phyloP scores from a whole-genome alignment of 192 early-diverging fungal species.

The Coemansia reversa region DNA sequence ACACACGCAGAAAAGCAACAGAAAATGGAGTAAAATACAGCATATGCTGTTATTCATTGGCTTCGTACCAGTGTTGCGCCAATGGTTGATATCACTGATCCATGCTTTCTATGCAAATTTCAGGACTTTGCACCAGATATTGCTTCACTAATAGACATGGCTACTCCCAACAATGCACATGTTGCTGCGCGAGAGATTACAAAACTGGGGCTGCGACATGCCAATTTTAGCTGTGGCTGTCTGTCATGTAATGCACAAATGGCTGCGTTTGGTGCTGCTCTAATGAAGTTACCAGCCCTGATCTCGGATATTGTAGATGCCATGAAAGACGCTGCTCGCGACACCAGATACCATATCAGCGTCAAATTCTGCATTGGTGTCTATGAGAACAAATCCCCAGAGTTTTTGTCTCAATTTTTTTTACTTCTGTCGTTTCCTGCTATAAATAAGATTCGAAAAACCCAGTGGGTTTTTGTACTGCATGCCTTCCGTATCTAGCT shows the following conservation, averaged over 20 bases:
- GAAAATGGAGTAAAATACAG: constrained; percentile 7
- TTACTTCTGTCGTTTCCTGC: constrained; percentile 10
- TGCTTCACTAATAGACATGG: constrained; percentile 43
- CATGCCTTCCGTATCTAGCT: constrained; percentile 72
- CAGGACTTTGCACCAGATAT: constrained; percentile 31
- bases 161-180: constrained; percentile 26
- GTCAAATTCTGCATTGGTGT: constrained; percentile 77
- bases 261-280: constrained; percentile 64
- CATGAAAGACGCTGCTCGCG: constrained; percentile 51
- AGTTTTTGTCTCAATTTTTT: constrained; percentile 54
- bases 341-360: constrained; percentile 53
- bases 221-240: constrained; percentile 74
- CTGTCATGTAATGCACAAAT: constrained; percentile 68
- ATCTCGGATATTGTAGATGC: constrained; percentile 61
- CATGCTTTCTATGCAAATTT: constrained; percentile 56
- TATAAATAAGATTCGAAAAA: neutral
- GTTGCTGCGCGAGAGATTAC: constrained; percentile 44
- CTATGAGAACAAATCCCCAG: constrained; percentile 63
- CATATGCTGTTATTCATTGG: constrained; percentile 4
- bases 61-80: constrained; percentile 66
- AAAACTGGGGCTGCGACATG: constrained; percentile 58
- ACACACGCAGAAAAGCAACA: neutral
- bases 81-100: constrained; percentile 74
- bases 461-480: constrained; percentile 56
- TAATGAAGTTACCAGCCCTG: constrained; percentile 65